A percentile compares a stretch with the other conserved stretches of the same genome.
Evolutionary conservation across 768 basidiomycete genomes (phyloP).

Genomic region (Agrocybe pediades): DNA sequence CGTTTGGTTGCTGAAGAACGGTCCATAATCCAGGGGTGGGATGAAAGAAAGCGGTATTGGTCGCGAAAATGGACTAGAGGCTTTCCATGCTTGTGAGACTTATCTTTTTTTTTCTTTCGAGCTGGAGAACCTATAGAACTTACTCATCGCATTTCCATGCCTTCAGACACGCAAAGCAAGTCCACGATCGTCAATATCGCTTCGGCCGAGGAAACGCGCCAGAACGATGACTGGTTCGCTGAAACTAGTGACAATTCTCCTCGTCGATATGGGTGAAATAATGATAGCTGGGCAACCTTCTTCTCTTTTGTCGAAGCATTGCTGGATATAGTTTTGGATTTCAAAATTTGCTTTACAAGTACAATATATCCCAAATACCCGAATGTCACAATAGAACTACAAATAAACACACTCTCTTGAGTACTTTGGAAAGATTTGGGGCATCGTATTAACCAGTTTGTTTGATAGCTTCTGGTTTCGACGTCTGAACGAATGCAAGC

Average conservation of each 20-base stretch:
- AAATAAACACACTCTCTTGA: neutral
- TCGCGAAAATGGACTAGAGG: conserved; percentile 83
- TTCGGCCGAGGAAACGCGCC: conserved; percentile 54
- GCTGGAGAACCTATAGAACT: neutral
- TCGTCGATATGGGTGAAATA: conserved; percentile 64
- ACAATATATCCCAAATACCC: conserved; percentile 9
- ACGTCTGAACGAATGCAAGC: conserved; percentile 32
- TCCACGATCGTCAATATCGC: conserved; percentile 80
- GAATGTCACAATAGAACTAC: conserved; percentile 16
- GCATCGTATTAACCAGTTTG: conserved; percentile 39
- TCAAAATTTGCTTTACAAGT: conserved; percentile 16
- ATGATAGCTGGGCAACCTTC: conserved; percentile 1
- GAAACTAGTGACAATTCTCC: conserved; percentile 40
- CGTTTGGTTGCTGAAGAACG: no score
- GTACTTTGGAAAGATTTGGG: neutral
- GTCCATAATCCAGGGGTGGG: no score
- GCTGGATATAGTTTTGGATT: neutral
- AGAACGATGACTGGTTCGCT: conserved; percentile 79
- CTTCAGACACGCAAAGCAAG: conserved; percentile 81
- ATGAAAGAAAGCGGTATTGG: conserved; percentile 92
- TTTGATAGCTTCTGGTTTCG: conserved; percentile 57
- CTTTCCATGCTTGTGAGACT: conserved; percentile 72
- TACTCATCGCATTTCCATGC: neutral
- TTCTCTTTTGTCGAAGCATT: neutral
- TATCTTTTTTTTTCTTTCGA: neutral